Conservation (phyloP, 345 rosid genomes). For the Aurinia saxatilis region DNA sequence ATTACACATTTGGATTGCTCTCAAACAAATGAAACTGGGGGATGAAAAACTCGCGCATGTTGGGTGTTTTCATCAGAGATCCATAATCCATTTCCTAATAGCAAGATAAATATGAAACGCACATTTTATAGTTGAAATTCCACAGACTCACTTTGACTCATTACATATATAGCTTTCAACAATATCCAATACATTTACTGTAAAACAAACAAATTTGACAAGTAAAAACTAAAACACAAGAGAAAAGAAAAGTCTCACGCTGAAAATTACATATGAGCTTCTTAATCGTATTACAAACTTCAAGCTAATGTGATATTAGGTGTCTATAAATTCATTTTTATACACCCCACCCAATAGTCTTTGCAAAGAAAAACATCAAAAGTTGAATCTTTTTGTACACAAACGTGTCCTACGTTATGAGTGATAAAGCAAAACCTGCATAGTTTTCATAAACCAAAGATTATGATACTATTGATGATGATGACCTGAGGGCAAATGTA, state of each 20-base stretch:
- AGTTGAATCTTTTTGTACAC: constrained; percentile 20
- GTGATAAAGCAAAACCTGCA: constrained; percentile 21
- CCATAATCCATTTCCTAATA: constrained; percentile 42
- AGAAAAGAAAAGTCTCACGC: constrained; percentile 7
- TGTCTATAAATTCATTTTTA: constrained; percentile 9
- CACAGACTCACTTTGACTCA: not conserved
- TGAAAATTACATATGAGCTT: constrained; percentile 4
- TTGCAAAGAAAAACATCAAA: constrained; percentile 17
- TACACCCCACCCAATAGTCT: constrained; percentile 25
- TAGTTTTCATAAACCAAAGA: constrained; percentile 12
- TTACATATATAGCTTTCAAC: not conserved
- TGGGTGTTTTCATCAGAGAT: constrained; percentile 64
- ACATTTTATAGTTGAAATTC: not conserved
- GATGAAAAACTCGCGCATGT: constrained; percentile 51
- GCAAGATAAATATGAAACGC: not conserved
- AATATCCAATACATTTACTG: too few relatives aligned
- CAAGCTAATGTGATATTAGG: constrained; percentile 1
- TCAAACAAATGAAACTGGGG: constrained; percentile 56
- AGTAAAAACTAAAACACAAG: constrained; percentile 4
- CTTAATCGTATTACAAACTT: constrained; percentile 1
- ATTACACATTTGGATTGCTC: too few relatives aligned
- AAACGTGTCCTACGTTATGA: constrained; percentile 25
- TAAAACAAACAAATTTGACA: not conserved
- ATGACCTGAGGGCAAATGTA: not conserved
- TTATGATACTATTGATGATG: not conserved